Percentiles rank a stretch among this genome's conserved stretches.
These are phyloP conservation scores for Euphorbia peplus DNA, from an alignment of 345 rosid genomes.

Conservation along the genomic window DNA sequence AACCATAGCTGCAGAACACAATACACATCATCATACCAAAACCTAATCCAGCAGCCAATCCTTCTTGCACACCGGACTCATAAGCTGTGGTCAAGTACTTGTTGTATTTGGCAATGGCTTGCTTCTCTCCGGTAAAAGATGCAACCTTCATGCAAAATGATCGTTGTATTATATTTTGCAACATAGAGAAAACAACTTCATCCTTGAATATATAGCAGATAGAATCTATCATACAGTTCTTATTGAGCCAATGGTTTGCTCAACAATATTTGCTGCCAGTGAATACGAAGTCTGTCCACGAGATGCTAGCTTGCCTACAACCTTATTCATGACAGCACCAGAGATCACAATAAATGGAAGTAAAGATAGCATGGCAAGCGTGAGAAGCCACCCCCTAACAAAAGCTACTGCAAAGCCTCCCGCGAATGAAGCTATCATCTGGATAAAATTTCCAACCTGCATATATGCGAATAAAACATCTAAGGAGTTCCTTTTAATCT, in stretches of 20 bases:
- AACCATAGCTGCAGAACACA: conserved; percentile 15
- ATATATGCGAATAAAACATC: neutral
- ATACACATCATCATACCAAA: conserved; percentile 3
- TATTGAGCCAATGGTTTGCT: conserved; percentile 19
- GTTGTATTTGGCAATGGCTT: conserved; percentile 13
- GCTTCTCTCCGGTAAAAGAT: conserved; percentile 26
- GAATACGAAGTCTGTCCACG: conserved; percentile 16
- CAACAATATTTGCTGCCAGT: conserved; percentile 10
- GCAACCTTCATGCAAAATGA: conserved; percentile 12
- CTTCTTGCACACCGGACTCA: conserved; percentile 12
- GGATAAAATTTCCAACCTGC: conserved; percentile 24
- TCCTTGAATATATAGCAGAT: neutral
- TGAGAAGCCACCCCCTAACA: conserved; percentile 20
- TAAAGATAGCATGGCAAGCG: conserved; percentile 19
- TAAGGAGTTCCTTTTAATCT: neutral
- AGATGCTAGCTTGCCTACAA: conserved; percentile 14
- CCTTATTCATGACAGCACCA: conserved; percentile 9
- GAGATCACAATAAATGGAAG: conserved; percentile 17
- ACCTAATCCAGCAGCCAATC: conserved; percentile 20
- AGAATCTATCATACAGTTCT: conserved; percentile 21
- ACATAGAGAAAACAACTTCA: neutral
- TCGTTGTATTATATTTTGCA: neutral
- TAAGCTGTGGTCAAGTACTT: conserved; percentile 13
- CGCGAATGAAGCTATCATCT: conserved; percentile 9
- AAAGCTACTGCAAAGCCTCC: conserved; percentile 22